Conservation (phyloP, 2,329 filamentous ascomycete genomes). For the Neofusicoccum cordaticola region DNA sequence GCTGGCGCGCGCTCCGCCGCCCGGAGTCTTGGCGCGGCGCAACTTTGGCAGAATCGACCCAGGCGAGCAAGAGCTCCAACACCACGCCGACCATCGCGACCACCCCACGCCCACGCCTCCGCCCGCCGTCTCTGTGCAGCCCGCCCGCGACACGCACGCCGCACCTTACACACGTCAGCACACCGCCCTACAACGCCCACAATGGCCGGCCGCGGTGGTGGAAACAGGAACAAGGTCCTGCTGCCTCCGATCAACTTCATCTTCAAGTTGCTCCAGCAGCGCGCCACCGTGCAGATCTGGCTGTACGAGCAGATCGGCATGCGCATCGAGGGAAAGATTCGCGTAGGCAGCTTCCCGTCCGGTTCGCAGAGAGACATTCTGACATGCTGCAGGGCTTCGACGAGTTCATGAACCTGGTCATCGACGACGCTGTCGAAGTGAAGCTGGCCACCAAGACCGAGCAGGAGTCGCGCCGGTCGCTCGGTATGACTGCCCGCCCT, state of each 20-base stretch:
- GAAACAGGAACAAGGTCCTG: slow-evolving; percentile 61
- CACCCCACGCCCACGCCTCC: not conserved
- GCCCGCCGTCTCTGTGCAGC: not conserved
- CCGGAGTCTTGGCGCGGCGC: slow-evolving; percentile 10
- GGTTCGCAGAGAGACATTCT: not conserved
- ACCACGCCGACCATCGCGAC: not conserved
- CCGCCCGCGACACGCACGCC: not conserved
- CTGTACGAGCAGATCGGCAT: slow-evolving; percentile 93
- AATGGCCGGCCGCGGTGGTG: slow-evolving; percentile 56
- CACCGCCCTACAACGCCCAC: slow-evolving; percentile 22
- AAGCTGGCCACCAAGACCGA: slow-evolving; percentile 76
- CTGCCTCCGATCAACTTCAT: slow-evolving; percentile 83
- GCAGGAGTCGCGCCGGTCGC: slow-evolving; percentile 70
- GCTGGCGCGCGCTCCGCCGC: slow-evolving; percentile 12
- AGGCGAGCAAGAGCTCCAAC: not conserved
- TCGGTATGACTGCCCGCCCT: slow-evolving; percentile 60
- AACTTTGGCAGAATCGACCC: slow-evolving; percentile 2
- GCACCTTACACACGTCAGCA: not conserved
- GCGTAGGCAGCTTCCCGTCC: slow-evolving; percentile 51
- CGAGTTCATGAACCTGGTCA: slow-evolving; percentile 98
- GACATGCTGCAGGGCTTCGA: slow-evolving; percentile 73
- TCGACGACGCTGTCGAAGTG: slow-evolving; percentile 94
- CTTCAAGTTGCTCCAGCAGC: slow-evolving; percentile 84
- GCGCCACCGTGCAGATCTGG: slow-evolving; percentile 89
- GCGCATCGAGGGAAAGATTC: slow-evolving; percentile 93